Conservation (phyloP, 177 flowering plant genomes). For the Vitis hybrid region DNA sequence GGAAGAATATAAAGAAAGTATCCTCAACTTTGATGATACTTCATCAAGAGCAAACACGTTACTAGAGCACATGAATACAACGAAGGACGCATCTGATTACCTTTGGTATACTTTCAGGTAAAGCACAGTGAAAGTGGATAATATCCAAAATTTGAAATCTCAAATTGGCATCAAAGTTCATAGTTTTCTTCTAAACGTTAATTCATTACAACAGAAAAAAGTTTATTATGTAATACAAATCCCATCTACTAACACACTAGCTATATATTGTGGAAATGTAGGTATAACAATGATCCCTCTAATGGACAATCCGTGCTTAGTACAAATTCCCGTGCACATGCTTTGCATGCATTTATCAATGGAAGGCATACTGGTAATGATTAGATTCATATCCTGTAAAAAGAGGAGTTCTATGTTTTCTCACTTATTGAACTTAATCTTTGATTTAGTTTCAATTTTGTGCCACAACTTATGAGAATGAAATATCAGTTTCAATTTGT, state of each 20-base stretch:
- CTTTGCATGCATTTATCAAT: conserved; percentile 64
- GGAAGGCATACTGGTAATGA: conserved; percentile 45
- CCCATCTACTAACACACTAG: too few species aligned
- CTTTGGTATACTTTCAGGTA: conserved; percentile 90
- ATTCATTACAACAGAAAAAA: too few species aligned
- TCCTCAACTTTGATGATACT: conserved; percentile 36
- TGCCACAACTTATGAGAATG: too few species aligned
- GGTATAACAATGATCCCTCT: conserved; percentile 40
- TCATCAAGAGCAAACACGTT: conserved; percentile 33
- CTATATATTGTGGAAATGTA: conserved; percentile 18
- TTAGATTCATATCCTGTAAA: too few species aligned
- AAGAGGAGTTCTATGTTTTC: not conserved
- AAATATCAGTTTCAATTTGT: too few species aligned
- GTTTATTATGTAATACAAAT: too few species aligned
- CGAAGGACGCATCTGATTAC: conserved; percentile 61
- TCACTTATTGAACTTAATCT: not conserved
- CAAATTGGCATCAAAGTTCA: not conserved
- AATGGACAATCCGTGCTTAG: conserved; percentile 27
- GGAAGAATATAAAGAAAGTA: conserved; percentile 38
- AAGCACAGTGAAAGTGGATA: not conserved
- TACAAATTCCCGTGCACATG: conserved; percentile 58
- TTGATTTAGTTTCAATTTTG: too few species aligned
- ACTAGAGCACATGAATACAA: conserved; percentile 54
- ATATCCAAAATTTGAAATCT: too few species aligned
- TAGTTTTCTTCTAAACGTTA: too few species aligned